Evolutionary conservation across 2,329 filamentous ascomycete species (phyloP).

Genomic region (Colletotrichum sp.): DNA sequence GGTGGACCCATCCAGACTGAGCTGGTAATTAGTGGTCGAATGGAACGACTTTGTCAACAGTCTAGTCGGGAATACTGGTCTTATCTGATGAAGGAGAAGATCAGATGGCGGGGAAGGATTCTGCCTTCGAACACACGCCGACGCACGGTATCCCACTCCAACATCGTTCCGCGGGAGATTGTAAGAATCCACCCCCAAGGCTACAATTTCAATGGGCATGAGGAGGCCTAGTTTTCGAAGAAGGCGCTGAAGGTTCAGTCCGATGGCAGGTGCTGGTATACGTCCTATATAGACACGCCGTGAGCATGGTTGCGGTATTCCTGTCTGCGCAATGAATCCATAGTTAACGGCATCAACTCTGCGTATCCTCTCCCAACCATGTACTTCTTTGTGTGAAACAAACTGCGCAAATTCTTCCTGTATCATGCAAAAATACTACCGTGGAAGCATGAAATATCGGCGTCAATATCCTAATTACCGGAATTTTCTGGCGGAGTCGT

Average conservation of each 20-base stretch:
- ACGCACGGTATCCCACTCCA: background rate
- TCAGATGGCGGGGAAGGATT: background rate
- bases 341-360: background rate
- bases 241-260: background rate
- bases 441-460: background rate
- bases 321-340: background rate
- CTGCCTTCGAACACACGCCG: background rate
- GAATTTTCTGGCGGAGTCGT: fast-evolving
- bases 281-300: background rate
- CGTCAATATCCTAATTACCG: background rate
- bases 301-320: background rate
- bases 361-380: background rate
- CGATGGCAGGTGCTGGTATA: background rate
- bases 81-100: background rate
- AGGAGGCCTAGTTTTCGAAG: background rate
- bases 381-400: too few relatives aligned
- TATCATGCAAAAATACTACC: background rate
- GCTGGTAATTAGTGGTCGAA: background rate
- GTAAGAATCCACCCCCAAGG: background rate
- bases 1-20: background rate
- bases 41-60: background rate
- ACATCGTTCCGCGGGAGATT: background rate
- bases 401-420: background rate
- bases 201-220: background rate
- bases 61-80: background rate